Evolutionary conservation across 2,329 filamentous ascomycete genomes (phyloP).

Genomic region (Leptographium flavum): DNA sequence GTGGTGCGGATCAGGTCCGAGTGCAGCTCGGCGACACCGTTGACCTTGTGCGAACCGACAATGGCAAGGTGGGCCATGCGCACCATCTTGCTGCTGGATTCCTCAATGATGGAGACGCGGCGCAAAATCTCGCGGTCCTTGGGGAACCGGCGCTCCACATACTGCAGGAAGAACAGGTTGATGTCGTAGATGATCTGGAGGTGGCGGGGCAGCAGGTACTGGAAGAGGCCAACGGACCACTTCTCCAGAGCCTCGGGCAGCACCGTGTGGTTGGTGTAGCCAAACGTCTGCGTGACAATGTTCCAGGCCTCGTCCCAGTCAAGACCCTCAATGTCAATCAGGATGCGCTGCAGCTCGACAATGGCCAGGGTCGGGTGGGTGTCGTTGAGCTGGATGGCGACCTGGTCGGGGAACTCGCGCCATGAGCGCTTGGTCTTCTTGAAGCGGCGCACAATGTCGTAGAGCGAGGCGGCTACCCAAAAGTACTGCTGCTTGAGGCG

Average conservation of each 20-base stretch:
- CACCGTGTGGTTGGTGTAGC: slow-evolving; percentile 98
- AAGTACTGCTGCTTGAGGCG: slow-evolving; percentile 99
- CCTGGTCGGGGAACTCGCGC: slow-evolving; percentile 84
- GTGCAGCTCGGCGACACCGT: slow-evolving; percentile 93
- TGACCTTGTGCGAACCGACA: slow-evolving; percentile 97
- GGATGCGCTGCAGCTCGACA: slow-evolving; percentile 86
- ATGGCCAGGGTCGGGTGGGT: slow-evolving; percentile 94
- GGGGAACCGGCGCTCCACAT: slow-evolving; percentile 80
- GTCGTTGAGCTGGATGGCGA: slow-evolving; percentile 96
- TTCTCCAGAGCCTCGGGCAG: slow-evolving; percentile 95
- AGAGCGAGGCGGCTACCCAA: slow-evolving; percentile 93
- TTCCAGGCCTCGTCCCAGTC: slow-evolving; percentile 89
- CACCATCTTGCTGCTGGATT: slow-evolving; percentile 93
- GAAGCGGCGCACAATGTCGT: slow-evolving; percentile 93
- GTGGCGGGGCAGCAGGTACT: slow-evolving; percentile 85
- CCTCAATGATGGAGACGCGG: slow-evolving; percentile 93
- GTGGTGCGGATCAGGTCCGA: slow-evolving; percentile 97
- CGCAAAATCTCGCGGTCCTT: slow-evolving; percentile 73
- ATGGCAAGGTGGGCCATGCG: slow-evolving; percentile 93
- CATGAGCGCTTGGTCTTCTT: slow-evolving; percentile 91
- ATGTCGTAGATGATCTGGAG: slow-evolving; percentile 97
- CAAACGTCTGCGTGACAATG: slow-evolving; percentile 66
- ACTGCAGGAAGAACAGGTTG: slow-evolving; percentile 85
- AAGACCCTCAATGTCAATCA: slow-evolving; percentile 78
- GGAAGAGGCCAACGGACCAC: slow-evolving; percentile 87